These are phyloP conservation scores for Phytophthora sansomeana DNA, from an alignment of 352 stramenopile genomes.

Conservation along the genomic window DNA sequence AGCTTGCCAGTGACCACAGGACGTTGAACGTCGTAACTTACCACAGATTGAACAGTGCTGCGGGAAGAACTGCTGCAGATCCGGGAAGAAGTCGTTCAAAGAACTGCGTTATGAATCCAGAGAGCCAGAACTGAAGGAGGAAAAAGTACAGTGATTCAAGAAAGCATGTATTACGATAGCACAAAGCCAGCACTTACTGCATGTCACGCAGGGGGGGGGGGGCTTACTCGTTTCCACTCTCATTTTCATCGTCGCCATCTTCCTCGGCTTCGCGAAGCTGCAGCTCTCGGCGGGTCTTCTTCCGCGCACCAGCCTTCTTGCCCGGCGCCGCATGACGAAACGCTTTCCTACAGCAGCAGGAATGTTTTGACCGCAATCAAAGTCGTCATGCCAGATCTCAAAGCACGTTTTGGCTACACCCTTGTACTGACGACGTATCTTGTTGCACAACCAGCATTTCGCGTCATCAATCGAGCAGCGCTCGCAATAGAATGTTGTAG, in stretches of 20 bases:
- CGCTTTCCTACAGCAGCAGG: background rate
- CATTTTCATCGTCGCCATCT: background rate
- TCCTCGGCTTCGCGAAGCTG: too few species aligned
- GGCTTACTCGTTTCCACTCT: background rate
- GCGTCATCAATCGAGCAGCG: background rate
- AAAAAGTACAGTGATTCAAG: background rate
- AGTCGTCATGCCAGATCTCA: background rate
- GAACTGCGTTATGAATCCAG: background rate
- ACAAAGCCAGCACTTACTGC: constrained; percentile 1
- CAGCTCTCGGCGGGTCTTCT: background rate
- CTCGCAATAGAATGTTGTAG: background rate
- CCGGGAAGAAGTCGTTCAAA: too few species aligned
- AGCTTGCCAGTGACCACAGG: background rate
- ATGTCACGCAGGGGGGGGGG: background rate
- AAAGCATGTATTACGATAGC: background rate
- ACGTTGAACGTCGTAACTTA: constrained; percentile 12
- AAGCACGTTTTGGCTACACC: background rate
- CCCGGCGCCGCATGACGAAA: background rate
- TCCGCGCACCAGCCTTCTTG: background rate
- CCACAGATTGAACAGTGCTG: background rate
- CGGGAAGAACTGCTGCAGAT: too few species aligned
- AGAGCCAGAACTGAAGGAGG: background rate
- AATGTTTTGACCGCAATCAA: background rate
- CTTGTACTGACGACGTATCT: background rate
- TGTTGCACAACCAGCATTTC: background rate